Base-by-base conservation (phyloP, 352 stramenopile genomes). In the Phytophthora melonis region DNA sequence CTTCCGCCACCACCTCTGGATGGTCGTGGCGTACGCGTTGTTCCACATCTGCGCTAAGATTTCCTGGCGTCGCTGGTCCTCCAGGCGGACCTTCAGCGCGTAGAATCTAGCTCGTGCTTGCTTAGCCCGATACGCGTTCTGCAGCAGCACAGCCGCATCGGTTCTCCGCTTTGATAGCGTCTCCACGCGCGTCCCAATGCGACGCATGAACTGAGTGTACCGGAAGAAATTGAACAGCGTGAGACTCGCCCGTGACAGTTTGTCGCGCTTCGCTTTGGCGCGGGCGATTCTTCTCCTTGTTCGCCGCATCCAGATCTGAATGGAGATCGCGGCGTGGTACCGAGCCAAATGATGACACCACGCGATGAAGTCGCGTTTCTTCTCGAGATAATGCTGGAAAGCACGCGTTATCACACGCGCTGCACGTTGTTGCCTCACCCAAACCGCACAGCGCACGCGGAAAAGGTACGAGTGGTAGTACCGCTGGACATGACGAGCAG, bases 21-120 rank as follows among this genome's bases (percentile, higher is more conserved):
- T 88, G 5, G 73, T 80, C 11, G 83, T 90, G 23, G 88, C 88
- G 62, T 91, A 93, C n/a, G 84, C 82, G 32, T 92, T 90, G 47
- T 81, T 65, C 88, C 88, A 94, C 88, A 94, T 94, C 1, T 58
- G 11, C 2, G 78, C 65, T 30, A 94, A 63, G 21, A 90, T 77
- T 21, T 81, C 70, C 16, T 83, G 74, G 0, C 86, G 76, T n/a
- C 71, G 79, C 47, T 87, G 82, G 5, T 80, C 83, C 56, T 94
- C 88, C 39, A 94, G 66, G 5, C 67, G 59, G 53, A 90, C 86
- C 53, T 89, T 87, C n/a, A 94, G 69, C 10, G 72, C 72, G 69
- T 93, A 85, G 57, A 94, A 90, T 1, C 72, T 75, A 8, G 65
- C 65, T 5, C 88, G 84, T 11, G 88, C 84, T 6, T 79, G 56